phyloP scores from a whole-genome alignment of 768 basidiomycete genomes.

The Neoboletus brunneissimus region DNA sequence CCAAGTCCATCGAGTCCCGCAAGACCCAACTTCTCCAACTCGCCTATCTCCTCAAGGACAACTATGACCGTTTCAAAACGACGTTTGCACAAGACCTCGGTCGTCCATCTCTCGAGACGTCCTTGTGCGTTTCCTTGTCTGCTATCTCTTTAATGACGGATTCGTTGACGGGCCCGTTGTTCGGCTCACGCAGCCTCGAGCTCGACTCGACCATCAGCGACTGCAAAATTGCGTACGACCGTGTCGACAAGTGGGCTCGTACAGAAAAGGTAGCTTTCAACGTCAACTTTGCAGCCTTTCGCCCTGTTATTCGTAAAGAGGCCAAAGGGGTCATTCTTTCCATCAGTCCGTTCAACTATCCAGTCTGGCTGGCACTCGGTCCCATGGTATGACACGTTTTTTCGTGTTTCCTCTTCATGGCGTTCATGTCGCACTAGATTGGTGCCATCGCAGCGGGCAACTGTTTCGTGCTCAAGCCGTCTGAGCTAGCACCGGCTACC shows the following conservation, averaged over 20 bases:
- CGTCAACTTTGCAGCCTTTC: conserved; percentile 55
- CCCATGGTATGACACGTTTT: conserved; percentile 47
- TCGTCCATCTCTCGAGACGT: conserved; percentile 55
- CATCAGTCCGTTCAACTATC: conserved; percentile 76
- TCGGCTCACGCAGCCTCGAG: conserved; percentile 52
- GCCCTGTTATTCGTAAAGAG: conserved; percentile 66
- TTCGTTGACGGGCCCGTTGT: background rate
- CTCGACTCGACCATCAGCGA: conserved; percentile 52
- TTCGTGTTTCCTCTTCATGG: background rate
- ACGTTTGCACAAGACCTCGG: conserved; percentile 63
- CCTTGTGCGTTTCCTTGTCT: conserved; percentile 43
- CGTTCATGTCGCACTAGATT: conserved; percentile 32
- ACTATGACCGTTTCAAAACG: conserved; percentile 55
- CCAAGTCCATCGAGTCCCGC: conserved; percentile 61
- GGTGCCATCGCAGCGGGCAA: conserved; percentile 82
- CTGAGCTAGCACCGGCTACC: conserved; percentile 60
- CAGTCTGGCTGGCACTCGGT: conserved; percentile 53
- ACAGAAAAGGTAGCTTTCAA: conserved; percentile 55
- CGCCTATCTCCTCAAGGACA: conserved; percentile 72
- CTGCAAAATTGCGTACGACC: conserved; percentile 52
- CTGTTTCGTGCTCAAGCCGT: conserved; percentile 69
- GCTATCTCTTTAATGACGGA: background rate
- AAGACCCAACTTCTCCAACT: conserved; percentile 77
- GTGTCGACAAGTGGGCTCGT: conserved; percentile 74
- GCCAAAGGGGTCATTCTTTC: conserved; percentile 73